Base-by-base conservation (phyloP, 805 yeast species). In the Metschnikowia gruessii region DNA sequence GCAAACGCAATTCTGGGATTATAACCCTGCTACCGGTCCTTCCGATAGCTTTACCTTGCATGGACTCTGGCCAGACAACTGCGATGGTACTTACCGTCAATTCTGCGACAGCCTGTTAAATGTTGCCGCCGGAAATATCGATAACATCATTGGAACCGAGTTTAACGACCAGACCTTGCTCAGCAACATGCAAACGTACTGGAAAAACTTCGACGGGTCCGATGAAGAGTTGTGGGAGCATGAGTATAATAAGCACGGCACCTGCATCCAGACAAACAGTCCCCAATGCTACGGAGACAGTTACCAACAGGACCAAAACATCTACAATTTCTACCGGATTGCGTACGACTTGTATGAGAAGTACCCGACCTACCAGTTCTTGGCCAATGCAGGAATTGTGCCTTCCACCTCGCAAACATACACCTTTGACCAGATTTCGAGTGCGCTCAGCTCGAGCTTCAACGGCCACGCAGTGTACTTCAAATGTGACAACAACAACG, bases 231-330 rank as follows among this genome's bases (percentile, higher is more conserved):
- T 71, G 43, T 71, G 76, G 76, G 61, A 63, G 30, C 75, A 71
- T 49, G 75, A 71, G 54, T 71, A 55, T 58, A 71, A 71, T 58
- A 71, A 71, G 52, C 76, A 71, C 46, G 76, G 66, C 7, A 71
- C 76, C 3, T 71, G 76, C 52, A 64, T 71, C 50, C 65, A 62
- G 28, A 70, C 75, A 9, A 54, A 70, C 32, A 42, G 52, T 12
- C 75, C 76, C 16, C 36, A 46, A 10, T 71, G 76, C 45, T 71
- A 68, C 51, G 57, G 62, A 9, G 58, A 58, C 15, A 43, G 13
- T 17, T 62, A 42, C 49, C 37, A 40, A 15, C 43, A 45, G 17
- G 51, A 62, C 49, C 50, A 58, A 40, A 64, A 66, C 47, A 57
- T 56, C 26, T 63, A 63, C 50, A 69, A 62, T 42, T 59, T 53